Conservation (phyloP, 768 basidiomycete genomes). For the Boletus pseudo-olivaceus region DNA sequence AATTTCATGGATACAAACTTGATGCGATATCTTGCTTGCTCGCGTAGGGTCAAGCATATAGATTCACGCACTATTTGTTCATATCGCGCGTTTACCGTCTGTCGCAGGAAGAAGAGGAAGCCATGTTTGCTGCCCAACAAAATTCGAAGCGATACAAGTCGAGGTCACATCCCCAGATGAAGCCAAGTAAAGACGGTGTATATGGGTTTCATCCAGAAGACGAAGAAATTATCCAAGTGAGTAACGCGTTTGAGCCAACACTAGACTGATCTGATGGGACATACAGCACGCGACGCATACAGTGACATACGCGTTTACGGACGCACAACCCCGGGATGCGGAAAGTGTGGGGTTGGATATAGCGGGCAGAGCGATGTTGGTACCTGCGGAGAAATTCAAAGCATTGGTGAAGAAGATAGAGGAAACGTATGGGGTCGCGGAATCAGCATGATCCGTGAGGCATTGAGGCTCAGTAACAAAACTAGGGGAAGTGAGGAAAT, state of each 20-base stretch:
- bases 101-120: slow-evolving; percentile 61
- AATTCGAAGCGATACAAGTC: slow-evolving; percentile 37
- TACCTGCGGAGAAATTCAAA: slow-evolving; percentile 43
- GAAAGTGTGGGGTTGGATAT: slow-evolving; percentile 74
- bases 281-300: slow-evolving; percentile 22
- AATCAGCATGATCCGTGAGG: too few species aligned
- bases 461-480: too few species aligned
- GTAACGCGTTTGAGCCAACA: not conserved
- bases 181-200: slow-evolving; percentile 43
- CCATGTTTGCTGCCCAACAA: slow-evolving; percentile 41
- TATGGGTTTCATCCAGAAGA: slow-evolving; percentile 89
- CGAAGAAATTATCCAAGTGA: slow-evolving; percentile 62
- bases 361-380: slow-evolving; percentile 61
- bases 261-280: not conserved
- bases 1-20: not conserved
- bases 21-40: not conserved
- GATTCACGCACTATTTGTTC: slow-evolving; percentile 71
- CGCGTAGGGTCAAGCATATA: slow-evolving; percentile 54
- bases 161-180: slow-evolving; percentile 10
- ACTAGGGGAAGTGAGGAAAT: too few species aligned
- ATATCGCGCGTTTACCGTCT: slow-evolving; percentile 78
- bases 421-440: slow-evolving; percentile 31
- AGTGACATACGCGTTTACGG: slow-evolving; percentile 45
- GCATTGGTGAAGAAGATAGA: slow-evolving; percentile 39
- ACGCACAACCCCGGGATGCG: slow-evolving; percentile 49